Conservation (phyloP, 305 asterid species). For the Fraxinus sp. region DNA sequence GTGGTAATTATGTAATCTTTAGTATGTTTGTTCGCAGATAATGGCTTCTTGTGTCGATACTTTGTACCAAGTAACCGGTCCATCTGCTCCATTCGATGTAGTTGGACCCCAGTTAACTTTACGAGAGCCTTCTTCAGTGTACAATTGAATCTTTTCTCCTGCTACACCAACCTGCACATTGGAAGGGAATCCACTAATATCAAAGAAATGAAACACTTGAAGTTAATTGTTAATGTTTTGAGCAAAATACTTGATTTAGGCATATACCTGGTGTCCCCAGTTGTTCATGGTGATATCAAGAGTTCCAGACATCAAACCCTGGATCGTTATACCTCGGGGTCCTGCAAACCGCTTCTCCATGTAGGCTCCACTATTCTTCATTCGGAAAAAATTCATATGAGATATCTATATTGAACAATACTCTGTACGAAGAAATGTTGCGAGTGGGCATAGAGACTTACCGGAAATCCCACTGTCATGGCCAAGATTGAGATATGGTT, state of each 20-base stretch:
- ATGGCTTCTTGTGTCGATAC: slow-evolving; percentile 26
- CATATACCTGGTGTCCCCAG: slow-evolving; percentile 70
- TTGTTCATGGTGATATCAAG: slow-evolving; percentile 62
- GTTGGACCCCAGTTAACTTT: slow-evolving; percentile 54
- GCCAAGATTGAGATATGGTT: slow-evolving; percentile 65
- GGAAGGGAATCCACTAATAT: not conserved
- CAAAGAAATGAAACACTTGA: not conserved
- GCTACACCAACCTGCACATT: slow-evolving; percentile 53
- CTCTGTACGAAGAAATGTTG: not conserved
- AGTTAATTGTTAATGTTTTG: not conserved
- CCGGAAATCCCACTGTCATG: slow-evolving; percentile 79
- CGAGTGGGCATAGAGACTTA: slow-evolving; percentile 21
- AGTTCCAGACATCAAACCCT: slow-evolving; percentile 88
- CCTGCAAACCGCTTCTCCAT: slow-evolving; percentile 97
- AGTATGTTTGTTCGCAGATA: not conserved
- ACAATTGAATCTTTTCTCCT: slow-evolving; percentile 56
- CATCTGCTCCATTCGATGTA: slow-evolving; percentile 9
- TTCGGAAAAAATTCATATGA: not conserved
- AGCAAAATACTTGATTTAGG: not conserved
- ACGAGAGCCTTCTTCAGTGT: slow-evolving; percentile 61
- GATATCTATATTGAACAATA: not conserved
- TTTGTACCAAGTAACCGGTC: slow-evolving; percentile 85
- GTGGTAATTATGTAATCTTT: not conserved
- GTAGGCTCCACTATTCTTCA: slow-evolving; percentile 89
- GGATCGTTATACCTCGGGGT: slow-evolving; percentile 57